Conservation (phyloP, 2,329 filamentous ascomycete species). For the Scedosporium apiospermum region DNA sequence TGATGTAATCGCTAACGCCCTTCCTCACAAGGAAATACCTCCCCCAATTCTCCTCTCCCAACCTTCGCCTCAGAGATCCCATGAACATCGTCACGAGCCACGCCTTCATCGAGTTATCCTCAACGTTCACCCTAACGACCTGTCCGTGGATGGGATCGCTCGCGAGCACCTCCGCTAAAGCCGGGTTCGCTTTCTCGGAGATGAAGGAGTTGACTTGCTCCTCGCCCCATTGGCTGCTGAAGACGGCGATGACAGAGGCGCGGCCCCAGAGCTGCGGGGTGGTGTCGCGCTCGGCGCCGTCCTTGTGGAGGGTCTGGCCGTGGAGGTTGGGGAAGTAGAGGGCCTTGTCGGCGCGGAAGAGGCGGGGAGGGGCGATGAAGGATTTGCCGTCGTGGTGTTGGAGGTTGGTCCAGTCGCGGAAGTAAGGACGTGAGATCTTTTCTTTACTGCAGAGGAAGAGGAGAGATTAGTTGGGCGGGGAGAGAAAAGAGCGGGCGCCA, state of each 20-base stretch:
- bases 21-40: conserved; percentile 52
- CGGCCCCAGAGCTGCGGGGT: conserved; percentile 65
- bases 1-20: conserved; percentile 50
- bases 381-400: conserved; percentile 79
- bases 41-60: conserved; percentile 44
- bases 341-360: conserved; percentile 73
- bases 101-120: conserved; percentile 65
- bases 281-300: conserved; percentile 50
- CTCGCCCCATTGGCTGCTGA: conserved; percentile 79
- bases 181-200: conserved; percentile 55
- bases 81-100: conserved; percentile 49
- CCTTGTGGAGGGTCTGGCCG: conserved; percentile 64
- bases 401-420: conserved; percentile 89
- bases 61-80: conserved; percentile 37
- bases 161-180: conserved; percentile 53
- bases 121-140: conserved; percentile 77
- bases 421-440: conserved; percentile 80
- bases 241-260: conserved; percentile 70
- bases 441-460: conserved; percentile 42
- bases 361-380: conserved; percentile 73
- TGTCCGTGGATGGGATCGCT: conserved; percentile 51
- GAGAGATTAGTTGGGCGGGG: neutral
- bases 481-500: neutral
- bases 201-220: conserved; percentile 68
- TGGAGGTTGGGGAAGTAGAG: conserved; percentile 91